Conservation (phyloP, 2,329 filamentous ascomycete species). For the Colletotrichum orbiculare region DNA sequence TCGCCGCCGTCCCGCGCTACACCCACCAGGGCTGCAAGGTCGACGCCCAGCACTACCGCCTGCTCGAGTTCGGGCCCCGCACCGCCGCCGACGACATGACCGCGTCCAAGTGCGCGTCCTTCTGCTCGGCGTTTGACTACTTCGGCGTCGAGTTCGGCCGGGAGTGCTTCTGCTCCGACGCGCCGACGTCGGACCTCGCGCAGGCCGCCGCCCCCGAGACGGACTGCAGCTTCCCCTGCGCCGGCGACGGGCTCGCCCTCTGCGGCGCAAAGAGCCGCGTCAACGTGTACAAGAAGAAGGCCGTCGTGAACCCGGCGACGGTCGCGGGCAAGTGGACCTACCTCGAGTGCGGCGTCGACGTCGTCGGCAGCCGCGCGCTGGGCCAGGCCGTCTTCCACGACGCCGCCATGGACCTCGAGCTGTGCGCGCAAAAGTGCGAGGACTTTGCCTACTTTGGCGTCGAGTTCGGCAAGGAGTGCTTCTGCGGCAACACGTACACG, state of each 20-base stretch:
- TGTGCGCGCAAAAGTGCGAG: slow-evolving; percentile 1
- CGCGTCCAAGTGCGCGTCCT: slow-evolving; percentile 58
- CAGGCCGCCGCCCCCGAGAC: slow-evolving; percentile 34
- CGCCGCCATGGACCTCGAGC: neutral
- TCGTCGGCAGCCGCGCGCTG: neutral
- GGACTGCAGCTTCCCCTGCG: slow-evolving; percentile 47
- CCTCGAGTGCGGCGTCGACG: slow-evolving; percentile 3
- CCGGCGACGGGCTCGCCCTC: slow-evolving; percentile 47
- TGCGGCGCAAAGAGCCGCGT: slow-evolving; percentile 48
- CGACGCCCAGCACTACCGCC: slow-evolving; percentile 47
- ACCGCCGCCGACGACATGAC: slow-evolving; percentile 57
- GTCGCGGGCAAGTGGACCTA: neutral
- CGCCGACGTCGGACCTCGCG: neutral
- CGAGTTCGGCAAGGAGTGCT: slow-evolving; percentile 59
- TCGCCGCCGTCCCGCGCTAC: slow-evolving; percentile 22
- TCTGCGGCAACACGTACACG: slow-evolving; percentile 44
- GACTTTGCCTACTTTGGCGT: slow-evolving; percentile 50
- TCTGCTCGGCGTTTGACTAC: slow-evolving; percentile 51
- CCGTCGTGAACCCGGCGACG: neutral
- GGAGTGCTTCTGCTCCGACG: slow-evolving; percentile 39
- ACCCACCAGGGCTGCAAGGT: slow-evolving; percentile 58
- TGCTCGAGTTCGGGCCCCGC: slow-evolving; percentile 43
- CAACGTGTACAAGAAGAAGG: slow-evolving; percentile 47
- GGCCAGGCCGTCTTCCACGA: neutral
- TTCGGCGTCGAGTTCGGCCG: slow-evolving; percentile 36